phyloP scores from a whole-genome alignment of 2,329 filamentous ascomycete species.

The Colletotrichum gloeosporioides region DNA sequence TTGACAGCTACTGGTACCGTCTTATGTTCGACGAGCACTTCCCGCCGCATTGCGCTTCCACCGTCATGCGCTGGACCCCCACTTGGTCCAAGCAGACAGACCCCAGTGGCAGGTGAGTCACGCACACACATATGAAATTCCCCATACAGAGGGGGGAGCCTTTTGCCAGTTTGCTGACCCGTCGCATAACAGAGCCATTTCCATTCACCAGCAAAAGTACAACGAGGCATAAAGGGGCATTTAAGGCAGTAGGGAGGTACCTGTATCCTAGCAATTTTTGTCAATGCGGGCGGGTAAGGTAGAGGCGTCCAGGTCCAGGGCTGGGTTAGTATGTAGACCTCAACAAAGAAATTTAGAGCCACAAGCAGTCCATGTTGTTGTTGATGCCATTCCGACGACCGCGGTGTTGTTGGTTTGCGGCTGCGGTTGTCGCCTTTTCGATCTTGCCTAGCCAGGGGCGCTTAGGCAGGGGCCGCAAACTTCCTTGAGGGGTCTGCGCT shows the following conservation, averaged over 20 bases:
- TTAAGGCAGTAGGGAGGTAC: slow-evolving; percentile 3
- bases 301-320: slow-evolving; percentile 18
- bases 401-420: not conserved
- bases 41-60: slow-evolving; percentile 87
- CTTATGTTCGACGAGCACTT: slow-evolving; percentile 99
- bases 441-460: not conserved
- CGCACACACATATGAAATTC: not conserved
- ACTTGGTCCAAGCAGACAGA: slow-evolving; percentile 98
- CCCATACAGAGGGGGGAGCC: not conserved
- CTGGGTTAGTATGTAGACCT: slow-evolving; percentile 16
- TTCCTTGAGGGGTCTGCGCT: not conserved
- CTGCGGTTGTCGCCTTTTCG: not conserved
- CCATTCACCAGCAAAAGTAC: slow-evolving; percentile 79
- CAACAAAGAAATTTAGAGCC: slow-evolving; percentile 16
- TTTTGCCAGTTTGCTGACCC: slow-evolving; percentile 6
- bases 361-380: not conserved
- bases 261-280: slow-evolving; percentile 15
- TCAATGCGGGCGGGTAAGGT: slow-evolving; percentile 18
- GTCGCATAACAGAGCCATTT: slow-evolving; percentile 66
- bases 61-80: slow-evolving; percentile 95
- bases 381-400: not conserved
- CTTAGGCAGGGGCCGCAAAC: not conserved
- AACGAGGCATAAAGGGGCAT: slow-evolving; percentile 45
- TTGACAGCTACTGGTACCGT: slow-evolving; percentile 87
- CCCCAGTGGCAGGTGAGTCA: slow-evolving; percentile 82